Percentiles rank a stretch among this genome's conserved stretches.
Conservation (phyloP, 805 yeast genomes). For the Cyberlindnera bimundalis region DNA sequence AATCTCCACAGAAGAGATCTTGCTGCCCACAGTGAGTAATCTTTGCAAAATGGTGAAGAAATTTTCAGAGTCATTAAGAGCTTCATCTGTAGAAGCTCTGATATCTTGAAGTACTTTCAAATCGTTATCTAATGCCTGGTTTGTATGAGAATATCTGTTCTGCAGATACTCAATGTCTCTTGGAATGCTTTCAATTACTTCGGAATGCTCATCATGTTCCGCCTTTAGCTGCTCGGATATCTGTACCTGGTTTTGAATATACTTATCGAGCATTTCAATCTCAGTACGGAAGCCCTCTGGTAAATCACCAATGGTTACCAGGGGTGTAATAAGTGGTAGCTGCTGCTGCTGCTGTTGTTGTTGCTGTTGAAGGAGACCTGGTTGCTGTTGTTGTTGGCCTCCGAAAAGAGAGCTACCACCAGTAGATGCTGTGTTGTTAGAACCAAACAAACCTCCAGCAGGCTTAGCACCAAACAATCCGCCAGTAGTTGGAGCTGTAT, state of each 20-base stretch:
- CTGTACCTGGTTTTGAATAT: constrained; percentile 69
- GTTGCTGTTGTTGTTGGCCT: constrained; percentile 12
- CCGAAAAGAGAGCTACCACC: constrained; percentile 16
- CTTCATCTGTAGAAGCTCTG: constrained; percentile 40
- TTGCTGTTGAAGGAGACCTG: constrained; percentile 9
- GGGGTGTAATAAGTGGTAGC: constrained; percentile 54
- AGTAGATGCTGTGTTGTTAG: constrained; percentile 12
- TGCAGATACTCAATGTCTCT: constrained; percentile 64
- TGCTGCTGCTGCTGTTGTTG: constrained; percentile 34
- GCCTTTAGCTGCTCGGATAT: constrained; percentile 66
- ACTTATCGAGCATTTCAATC: constrained; percentile 65
- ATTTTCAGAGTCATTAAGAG: constrained; percentile 44
- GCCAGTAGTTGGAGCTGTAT: constrained; percentile 21
- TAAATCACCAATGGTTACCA: constrained; percentile 71
- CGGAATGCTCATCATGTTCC: constrained; percentile 58
- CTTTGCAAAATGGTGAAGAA: constrained; percentile 52
- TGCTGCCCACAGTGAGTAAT: constrained; percentile 50
- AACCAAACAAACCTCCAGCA: constrained; percentile 42
- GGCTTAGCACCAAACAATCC: constrained; percentile 30
- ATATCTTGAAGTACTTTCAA: constrained; percentile 42
- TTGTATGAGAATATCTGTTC: constrained; percentile 58
- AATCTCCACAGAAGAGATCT: constrained; percentile 51
- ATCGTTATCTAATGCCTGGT: constrained; percentile 56
- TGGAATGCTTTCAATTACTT: constrained; percentile 66
- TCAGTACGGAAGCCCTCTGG: constrained; percentile 70